Base-by-base conservation (phyloP, 2,329 filamentous ascomycete species). In the Celoporthe dispersa region DNA sequence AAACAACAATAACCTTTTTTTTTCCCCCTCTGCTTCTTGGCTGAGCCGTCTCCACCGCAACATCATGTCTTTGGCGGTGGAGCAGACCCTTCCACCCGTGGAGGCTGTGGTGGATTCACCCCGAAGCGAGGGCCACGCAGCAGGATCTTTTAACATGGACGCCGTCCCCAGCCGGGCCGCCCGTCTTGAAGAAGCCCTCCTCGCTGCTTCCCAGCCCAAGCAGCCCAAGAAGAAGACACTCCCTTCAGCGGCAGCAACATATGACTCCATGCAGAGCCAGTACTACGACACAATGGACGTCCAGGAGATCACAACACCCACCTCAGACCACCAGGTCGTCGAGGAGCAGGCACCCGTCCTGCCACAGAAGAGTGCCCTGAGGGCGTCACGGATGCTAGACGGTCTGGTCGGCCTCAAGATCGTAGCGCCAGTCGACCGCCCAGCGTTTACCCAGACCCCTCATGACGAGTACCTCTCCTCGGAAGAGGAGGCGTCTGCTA, bases 381-480 rank as follows among this genome's bases (percentile, higher is more conserved):
- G 86, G 74, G 78, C 80, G 28, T 87, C 86, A 11, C 80, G 81
- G 67, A 78, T 85, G 19, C 79, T 85, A 57, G 79, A 82, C 72
- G 79, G 75, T 68, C 72, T 77, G 68, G 73, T 75, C 62, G 75
- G 75, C 60, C 75, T 84, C 11, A 81, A 80, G 74, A 69, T 72
- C 55, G 60, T 67, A 7, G 60, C 78, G 74, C 73, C 76, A 78
- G 72, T 75, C 70, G 51, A 75, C 75, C 65, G 76, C 69, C 74
- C 79, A 35, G 75, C 80, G 19, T 79, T 83, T 62, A 79, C 81
- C 31, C 77, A 77, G 22, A 80, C 83, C 1, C 86, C 87, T 7
- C 88, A 90, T 76, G 86, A 89, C 69, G 75, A 87, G 70, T 91
- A 91, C 77, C 84, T 91, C 35, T 90, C 88, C 1, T 90, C 88